Conservation (phyloP, 2,329 filamentous ascomycete genomes). For the Pyrenophora teres region DNA sequence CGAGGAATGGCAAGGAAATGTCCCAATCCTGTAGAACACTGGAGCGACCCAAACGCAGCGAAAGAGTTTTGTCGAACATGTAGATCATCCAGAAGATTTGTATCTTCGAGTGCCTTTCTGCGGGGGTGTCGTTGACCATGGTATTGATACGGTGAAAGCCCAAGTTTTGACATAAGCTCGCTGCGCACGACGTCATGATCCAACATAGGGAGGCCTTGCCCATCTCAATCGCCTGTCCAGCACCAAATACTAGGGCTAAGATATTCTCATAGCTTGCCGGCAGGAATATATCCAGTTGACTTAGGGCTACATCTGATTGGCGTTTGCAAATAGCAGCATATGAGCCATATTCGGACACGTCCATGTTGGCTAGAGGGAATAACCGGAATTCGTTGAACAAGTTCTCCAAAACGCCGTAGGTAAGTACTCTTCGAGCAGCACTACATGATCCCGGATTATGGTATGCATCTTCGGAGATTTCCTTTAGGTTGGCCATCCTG, state of each 20-base stretch:
- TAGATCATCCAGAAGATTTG: slow-evolving; percentile 48
- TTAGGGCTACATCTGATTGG: slow-evolving; percentile 51
- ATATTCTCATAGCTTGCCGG: slow-evolving; percentile 45
- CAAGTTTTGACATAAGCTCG: slow-evolving; percentile 37
- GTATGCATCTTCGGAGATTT: slow-evolving; percentile 34
- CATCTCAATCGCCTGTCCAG: slow-evolving; percentile 41
- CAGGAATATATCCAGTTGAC: slow-evolving; percentile 41
- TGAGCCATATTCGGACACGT: slow-evolving; percentile 4
- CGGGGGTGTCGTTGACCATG: slow-evolving; percentile 39
- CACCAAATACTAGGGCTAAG: slow-evolving; percentile 40
- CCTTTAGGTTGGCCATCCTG: slow-evolving; percentile 32
- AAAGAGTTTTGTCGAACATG: slow-evolving; percentile 47
- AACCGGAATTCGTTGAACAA: slow-evolving; percentile 35
- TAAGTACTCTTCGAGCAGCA: slow-evolving; percentile 32
- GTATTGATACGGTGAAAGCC: slow-evolving; percentile 45
- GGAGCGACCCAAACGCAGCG: slow-evolving; percentile 45
- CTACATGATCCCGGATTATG: slow-evolving; percentile 24
- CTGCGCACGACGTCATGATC: slow-evolving; percentile 39
- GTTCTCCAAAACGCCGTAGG: slow-evolving; percentile 38
- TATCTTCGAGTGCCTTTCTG: slow-evolving; percentile 36
- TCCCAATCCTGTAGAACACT: slow-evolving; percentile 48
- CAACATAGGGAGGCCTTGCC: slow-evolving; percentile 45
- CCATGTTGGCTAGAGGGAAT: slow-evolving; percentile 22
- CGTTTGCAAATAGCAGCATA: slow-evolving; percentile 36
- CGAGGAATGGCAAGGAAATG: slow-evolving; percentile 36